A percentile compares a stretch with the other conserved stretches of the same genome.
Evolutionary conservation across 352 stramenopile species (phyloP).

Genomic region (Aphanomyces stellatus): DNA sequence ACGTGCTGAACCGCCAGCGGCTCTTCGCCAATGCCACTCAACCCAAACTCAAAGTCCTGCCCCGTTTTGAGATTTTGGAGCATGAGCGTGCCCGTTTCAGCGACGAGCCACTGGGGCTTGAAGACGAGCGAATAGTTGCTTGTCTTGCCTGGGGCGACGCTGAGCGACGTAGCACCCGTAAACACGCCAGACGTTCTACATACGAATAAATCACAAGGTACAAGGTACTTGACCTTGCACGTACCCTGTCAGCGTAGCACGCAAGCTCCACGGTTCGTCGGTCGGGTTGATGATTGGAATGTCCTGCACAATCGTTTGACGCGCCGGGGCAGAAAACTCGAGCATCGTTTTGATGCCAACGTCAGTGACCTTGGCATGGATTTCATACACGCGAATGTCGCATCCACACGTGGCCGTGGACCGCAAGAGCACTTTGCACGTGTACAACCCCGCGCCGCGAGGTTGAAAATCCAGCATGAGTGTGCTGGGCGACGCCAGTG

Average conservation of each 20-base stretch:
- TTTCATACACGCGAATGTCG: slow-evolving; percentile 77
- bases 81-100: slow-evolving; percentile 61
- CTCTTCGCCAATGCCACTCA: slow-evolving; percentile 81
- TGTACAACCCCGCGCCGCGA: slow-evolving; percentile 57
- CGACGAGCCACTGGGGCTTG: slow-evolving; percentile 61
- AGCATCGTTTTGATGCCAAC: slow-evolving; percentile 77
- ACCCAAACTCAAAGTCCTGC: slow-evolving; percentile 85
- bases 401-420: slow-evolving; percentile 47
- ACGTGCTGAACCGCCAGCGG: slow-evolving; percentile 87
- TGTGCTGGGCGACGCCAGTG: slow-evolving; percentile 30
- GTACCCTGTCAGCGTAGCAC: slow-evolving; percentile 43
- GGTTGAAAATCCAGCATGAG: slow-evolving; percentile 69
- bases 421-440: slow-evolving; percentile 59
- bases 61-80: slow-evolving; percentile 75
- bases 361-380: slow-evolving; percentile 79
- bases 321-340: slow-evolving; percentile 81
- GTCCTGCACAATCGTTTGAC: slow-evolving; percentile 84
- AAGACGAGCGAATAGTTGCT: slow-evolving; percentile 78
- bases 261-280: slow-evolving; percentile 73
- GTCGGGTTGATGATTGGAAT: slow-evolving; percentile 88
- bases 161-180: slow-evolving; percentile 47
- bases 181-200: slow-evolving; percentile 34
- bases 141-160: slow-evolving; percentile 61
- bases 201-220: background rate
- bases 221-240: background rate